Evolutionary conservation across 2,329 filamentous ascomycete species (phyloP).

Genomic region (Fusarium tjaetaba): DNA sequence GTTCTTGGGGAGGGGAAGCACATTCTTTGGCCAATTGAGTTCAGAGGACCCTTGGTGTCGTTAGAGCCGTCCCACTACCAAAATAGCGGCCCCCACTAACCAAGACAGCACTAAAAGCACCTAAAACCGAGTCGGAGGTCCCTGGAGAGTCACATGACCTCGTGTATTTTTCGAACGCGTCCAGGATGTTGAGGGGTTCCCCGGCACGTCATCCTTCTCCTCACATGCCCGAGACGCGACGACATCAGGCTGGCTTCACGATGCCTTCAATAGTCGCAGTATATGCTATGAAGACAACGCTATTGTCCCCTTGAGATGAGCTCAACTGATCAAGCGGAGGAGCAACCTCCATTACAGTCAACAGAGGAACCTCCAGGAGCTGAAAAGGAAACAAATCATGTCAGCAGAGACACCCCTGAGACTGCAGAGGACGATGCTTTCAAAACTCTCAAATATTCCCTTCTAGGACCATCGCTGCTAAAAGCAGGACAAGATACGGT

Average conservation of each 20-base stretch:
- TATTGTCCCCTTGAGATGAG: constrained; percentile 33
- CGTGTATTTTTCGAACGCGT: constrained; percentile 38
- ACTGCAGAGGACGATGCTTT: constrained; percentile 13
- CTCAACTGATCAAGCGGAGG: constrained; percentile 19
- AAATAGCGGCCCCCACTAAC: constrained; percentile 39
- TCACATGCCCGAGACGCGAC: constrained; percentile 34
- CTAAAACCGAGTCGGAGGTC: not conserved
- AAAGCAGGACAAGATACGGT: constrained; percentile 94
- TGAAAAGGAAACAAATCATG: constrained; percentile 2
- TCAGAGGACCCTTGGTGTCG: constrained; percentile 39
- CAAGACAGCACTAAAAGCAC: constrained; percentile 4
- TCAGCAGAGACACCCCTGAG: constrained; percentile 9
- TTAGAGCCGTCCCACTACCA: constrained; percentile 39
- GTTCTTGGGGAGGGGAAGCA: constrained; percentile 39
- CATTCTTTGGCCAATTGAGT: constrained; percentile 37
- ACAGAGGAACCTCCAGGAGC: constrained; percentile 1
- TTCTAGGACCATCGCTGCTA: constrained; percentile 89
- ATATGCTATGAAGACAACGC: not conserved
- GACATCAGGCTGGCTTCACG: constrained; percentile 17
- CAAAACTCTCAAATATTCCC: constrained; percentile 82
- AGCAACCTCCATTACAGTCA: constrained; percentile 17
- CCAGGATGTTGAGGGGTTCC: constrained; percentile 3
- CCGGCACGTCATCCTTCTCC: constrained; percentile 33
- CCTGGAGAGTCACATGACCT: constrained; percentile 31
- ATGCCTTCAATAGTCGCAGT: constrained; percentile 27